Conservation (phyloP, 371 early-diverging fungal species). For the Encephalitozoon cuniculi region DNA sequence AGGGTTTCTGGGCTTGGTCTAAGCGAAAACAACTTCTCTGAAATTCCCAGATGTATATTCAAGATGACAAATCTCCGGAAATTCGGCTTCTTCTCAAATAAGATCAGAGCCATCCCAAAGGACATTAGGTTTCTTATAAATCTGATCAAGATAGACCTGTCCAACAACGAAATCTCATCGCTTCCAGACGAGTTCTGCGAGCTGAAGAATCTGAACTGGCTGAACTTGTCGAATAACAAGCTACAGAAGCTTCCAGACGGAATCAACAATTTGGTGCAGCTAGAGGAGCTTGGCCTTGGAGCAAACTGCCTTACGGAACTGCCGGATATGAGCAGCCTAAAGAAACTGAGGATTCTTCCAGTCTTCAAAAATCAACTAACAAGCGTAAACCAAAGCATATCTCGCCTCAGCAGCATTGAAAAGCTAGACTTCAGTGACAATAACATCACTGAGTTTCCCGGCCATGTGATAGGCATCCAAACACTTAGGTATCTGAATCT, state of each 20-base stretch:
- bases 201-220: constrained; percentile 64
- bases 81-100: constrained; percentile 66
- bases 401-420: constrained; percentile 50
- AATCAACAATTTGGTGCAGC: constrained; percentile 62
- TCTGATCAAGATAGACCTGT: constrained; percentile 64
- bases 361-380: constrained; percentile 58
- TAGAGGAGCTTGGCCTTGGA: constrained; percentile 67
- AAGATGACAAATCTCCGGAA: constrained; percentile 62
- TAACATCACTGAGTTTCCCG: constrained; percentile 48
- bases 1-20: constrained; percentile 63
- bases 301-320: constrained; percentile 64
- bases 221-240: constrained; percentile 67
- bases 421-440: constrained; percentile 61
- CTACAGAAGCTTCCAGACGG: constrained; percentile 62
- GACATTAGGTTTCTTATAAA: constrained; percentile 58
- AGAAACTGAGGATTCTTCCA: constrained; percentile 58
- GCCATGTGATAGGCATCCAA: constrained; percentile 33
- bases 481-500: constrained; percentile 57
- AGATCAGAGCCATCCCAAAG: constrained; percentile 56
- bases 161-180: constrained; percentile 63
- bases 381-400: constrained; percentile 36
- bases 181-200: constrained; percentile 64
- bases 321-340: constrained; percentile 60
- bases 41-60: constrained; percentile 61
- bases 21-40: constrained; percentile 61